phyloP scores from a whole-genome alignment of 2,329 filamentous ascomycete genomes.

The Aspergillus candidus region DNA sequence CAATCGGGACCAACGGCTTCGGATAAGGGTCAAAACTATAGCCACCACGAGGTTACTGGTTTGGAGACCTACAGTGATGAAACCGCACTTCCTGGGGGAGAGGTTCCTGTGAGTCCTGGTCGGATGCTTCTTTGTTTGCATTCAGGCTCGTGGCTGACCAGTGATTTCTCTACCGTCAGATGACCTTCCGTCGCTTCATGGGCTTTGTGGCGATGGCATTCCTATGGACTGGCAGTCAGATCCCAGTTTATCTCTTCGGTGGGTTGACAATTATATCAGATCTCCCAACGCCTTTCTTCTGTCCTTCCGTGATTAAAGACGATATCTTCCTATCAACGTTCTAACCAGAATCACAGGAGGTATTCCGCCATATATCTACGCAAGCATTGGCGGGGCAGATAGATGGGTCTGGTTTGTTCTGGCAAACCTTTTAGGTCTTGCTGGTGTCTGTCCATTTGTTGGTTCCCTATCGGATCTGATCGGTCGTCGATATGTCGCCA shows the following conservation, averaged over 20 bases:
- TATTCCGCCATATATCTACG: slow-evolving; percentile 52
- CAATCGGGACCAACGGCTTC: too few relatives aligned
- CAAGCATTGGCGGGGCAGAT: slow-evolving; percentile 54
- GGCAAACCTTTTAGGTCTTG: slow-evolving; percentile 49
- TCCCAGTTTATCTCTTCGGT: slow-evolving; percentile 51
- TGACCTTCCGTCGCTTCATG: slow-evolving; percentile 50
- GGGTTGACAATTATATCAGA: slow-evolving; percentile 15
- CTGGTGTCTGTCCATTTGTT: slow-evolving; percentile 58
- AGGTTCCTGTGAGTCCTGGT: slow-evolving; percentile 37
- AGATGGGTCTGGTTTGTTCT: slow-evolving; percentile 58
- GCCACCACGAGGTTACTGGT: too few relatives aligned
- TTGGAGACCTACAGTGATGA: too few relatives aligned
- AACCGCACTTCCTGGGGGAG: slow-evolving; percentile 28
- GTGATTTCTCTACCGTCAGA: slow-evolving; percentile 28
- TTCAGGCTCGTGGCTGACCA: slow-evolving; percentile 2
- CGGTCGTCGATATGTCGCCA: slow-evolving; percentile 55
- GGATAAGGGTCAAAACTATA: too few relatives aligned
- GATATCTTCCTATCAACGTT: too few relatives aligned
- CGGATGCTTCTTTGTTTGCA: neutral
- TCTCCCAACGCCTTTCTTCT: neutral
- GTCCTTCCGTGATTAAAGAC: slow-evolving; percentile 1
- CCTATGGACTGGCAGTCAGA: slow-evolving; percentile 56
- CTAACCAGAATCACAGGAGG: slow-evolving; percentile 24
- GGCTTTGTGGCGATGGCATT: slow-evolving; percentile 54
- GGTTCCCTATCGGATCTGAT: slow-evolving; percentile 60